These are phyloP conservation scores for Collariella sp. DNA, from an alignment of 495 filamentous ascomycete species.

Conservation along the genomic window DNA sequence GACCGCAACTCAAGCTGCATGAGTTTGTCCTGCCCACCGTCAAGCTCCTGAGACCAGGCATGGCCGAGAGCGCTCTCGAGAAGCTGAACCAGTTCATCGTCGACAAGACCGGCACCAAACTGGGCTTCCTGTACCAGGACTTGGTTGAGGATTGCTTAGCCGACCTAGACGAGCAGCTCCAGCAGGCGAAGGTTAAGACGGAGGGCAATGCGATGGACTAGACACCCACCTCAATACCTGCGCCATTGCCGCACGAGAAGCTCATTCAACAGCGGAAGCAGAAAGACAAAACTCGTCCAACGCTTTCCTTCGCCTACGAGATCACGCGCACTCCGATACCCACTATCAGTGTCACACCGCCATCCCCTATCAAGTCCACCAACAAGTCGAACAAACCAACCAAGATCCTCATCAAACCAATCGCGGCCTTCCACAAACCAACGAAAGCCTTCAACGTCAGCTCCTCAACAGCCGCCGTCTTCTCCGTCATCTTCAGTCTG, in stretches of 20 bases:
- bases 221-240: not conserved
- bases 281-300: slow-evolving; percentile 32
- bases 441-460: slow-evolving; percentile 20
- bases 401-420: too few species aligned
- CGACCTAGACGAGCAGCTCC: slow-evolving; percentile 14
- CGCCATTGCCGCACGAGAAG: slow-evolving; percentile 6
- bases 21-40: slow-evolving; percentile 29
- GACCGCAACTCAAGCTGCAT: slow-evolving; percentile 24
- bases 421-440: too few species aligned
- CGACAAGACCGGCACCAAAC: slow-evolving; percentile 27
- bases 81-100: slow-evolving; percentile 28
- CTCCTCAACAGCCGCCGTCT: slow-evolving; percentile 21
- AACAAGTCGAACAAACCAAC: too few species aligned
- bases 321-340: slow-evolving; percentile 8
- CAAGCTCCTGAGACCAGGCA: slow-evolving; percentile 30
- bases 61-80: slow-evolving; percentile 25
- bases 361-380: too few species aligned
- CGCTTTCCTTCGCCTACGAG: slow-evolving; percentile 24
- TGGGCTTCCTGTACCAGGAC: slow-evolving; percentile 31
- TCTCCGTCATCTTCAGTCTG: slow-evolving; percentile 25
- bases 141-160: slow-evolving; percentile 25
- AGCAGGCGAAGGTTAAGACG: slow-evolving; percentile 14
- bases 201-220: not conserved
- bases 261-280: slow-evolving; percentile 21
- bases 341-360: not conserved